These are phyloP conservation scores for Pleurotus tuber-regium DNA, from an alignment of 768 basidiomycete species.

Conservation along the genomic window DNA sequence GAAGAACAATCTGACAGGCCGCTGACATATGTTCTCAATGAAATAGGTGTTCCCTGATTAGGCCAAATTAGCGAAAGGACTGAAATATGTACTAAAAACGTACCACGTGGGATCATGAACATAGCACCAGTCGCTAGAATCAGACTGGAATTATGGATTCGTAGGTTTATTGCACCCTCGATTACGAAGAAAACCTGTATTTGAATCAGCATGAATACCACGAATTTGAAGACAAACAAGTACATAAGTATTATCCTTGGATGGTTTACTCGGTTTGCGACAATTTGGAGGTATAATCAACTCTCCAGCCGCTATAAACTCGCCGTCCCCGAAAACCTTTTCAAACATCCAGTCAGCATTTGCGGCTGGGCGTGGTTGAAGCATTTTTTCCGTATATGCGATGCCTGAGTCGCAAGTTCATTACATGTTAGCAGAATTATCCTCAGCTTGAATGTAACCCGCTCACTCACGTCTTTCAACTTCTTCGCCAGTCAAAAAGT, in stretches of 20 bases:
- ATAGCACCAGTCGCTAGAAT: slow-evolving; percentile 79
- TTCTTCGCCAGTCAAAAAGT: slow-evolving; percentile 61
- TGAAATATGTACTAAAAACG: slow-evolving; percentile 16
- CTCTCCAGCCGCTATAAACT: slow-evolving; percentile 90
- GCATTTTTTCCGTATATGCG: slow-evolving; percentile 71
- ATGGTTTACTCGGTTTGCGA: slow-evolving; percentile 83
- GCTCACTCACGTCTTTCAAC: slow-evolving; percentile 69
- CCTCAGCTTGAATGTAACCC: too few relatives aligned
- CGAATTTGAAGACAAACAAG: slow-evolving; percentile 25
- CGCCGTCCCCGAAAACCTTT: slow-evolving; percentile 88
- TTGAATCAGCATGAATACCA: background rate
- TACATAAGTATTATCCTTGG: slow-evolving; percentile 94
- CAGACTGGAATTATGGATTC: slow-evolving; percentile 76
- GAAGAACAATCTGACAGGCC: slow-evolving; percentile 86
- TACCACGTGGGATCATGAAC: slow-evolving; percentile 90
- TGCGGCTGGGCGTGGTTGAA: slow-evolving; percentile 56
- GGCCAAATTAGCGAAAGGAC: background rate
- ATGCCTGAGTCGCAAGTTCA: slow-evolving; percentile 50
- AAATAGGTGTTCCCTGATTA: slow-evolving; percentile 83
- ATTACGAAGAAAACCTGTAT: slow-evolving; percentile 61
- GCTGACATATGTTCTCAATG: slow-evolving; percentile 82
- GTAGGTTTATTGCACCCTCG: slow-evolving; percentile 85
- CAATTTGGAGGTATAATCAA: slow-evolving; percentile 75
- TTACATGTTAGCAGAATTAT: too few relatives aligned
- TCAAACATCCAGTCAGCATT: slow-evolving; percentile 81